Evolutionary conservation across 1,284 basidiomycete species (phyloP), one percentile per base, ranked within the genome.

Genomic region (Megacollybia platyphylla): DNA sequence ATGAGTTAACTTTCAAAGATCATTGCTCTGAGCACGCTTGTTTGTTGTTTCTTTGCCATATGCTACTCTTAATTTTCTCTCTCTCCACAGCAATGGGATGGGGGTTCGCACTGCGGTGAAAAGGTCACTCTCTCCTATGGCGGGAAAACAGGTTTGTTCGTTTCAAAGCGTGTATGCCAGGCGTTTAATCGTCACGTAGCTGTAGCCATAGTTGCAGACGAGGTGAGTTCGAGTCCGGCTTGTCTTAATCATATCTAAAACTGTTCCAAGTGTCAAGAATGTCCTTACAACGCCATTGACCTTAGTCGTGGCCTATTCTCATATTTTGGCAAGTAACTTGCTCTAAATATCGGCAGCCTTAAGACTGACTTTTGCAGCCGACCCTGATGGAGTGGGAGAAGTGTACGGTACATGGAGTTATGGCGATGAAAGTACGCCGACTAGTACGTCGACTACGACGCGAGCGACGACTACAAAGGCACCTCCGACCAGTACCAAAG

Each of bases 191-290:
- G 3, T 24, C 5, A 5, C 20, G 20, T 24, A 24, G 20, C 20
- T 24, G 60, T 35, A 80, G 79, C 1, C 63, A 64, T 24, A 36
- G 68, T 84, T 44, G 61, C 59, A 24, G 80, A 83, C 55, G 58
- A 64, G 57, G 70, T 63, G 50, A 45, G 59, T 48, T n/a, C 24
- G n/a, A 17, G 11, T 15, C 30, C 15, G 34, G 15, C 8, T 17
- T 35, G 2, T 43, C 8, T 26, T 17, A 13, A 28, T 13, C 27
- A 34, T 28, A 34, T 17, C 28, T 31, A 29, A 26, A 17, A n/a
- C 15, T 37, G 24, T 30, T 8, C 17, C 17, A 31, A 64, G 57
- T 71, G 70, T 51, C 59, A 61, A 24, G 54, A 54, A 5, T 75
- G 73, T 56, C 57, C 59, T 4, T 65, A 58, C 46, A 71, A 72